Conservation (phyloP, 2,329 filamentous ascomycete genomes). For the Sporothrix globosa region DNA sequence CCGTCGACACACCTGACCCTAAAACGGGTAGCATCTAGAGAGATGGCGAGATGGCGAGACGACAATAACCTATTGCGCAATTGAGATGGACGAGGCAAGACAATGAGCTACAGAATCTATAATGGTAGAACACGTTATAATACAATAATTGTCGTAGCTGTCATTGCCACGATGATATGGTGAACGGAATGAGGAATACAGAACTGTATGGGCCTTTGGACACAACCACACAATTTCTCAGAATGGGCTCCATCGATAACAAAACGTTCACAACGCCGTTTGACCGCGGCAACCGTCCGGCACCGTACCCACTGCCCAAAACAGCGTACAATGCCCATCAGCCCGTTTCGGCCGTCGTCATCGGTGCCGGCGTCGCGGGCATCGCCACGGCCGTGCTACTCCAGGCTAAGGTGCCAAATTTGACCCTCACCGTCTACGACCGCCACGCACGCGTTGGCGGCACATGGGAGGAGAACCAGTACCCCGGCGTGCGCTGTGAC, state of each 20-base stretch:
- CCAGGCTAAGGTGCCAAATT: slow-evolving; percentile 35
- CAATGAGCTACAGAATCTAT: not conserved
- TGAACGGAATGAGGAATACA: not conserved
- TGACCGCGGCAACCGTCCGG: slow-evolving; percentile 16
- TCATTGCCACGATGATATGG: not conserved
- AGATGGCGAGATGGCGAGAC: not conserved
- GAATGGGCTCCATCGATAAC: not conserved
- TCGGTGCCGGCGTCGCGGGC: slow-evolving; percentile 57
- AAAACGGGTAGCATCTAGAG: not conserved
- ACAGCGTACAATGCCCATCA: not conserved
- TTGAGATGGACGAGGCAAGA: not conserved
- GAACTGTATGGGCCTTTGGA: not conserved
- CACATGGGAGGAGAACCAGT: slow-evolving; percentile 56
- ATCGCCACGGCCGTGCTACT: slow-evolving; percentile 40
- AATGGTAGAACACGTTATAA: not conserved
- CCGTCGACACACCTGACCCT: not conserved
- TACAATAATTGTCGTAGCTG: not conserved
- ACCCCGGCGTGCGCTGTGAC: slow-evolving; percentile 37
- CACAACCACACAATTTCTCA: not conserved
- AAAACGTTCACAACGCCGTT: not conserved
- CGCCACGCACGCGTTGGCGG: slow-evolving; percentile 15
- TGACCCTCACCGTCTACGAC: slow-evolving; percentile 33
- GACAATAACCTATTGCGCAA: not conserved
- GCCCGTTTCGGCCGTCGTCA: slow-evolving; percentile 29
- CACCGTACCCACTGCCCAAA: slow-evolving; percentile 1